Conservation (phyloP, 2,329 filamentous ascomycete species). For the Colletotrichum gloeosporioides region DNA sequence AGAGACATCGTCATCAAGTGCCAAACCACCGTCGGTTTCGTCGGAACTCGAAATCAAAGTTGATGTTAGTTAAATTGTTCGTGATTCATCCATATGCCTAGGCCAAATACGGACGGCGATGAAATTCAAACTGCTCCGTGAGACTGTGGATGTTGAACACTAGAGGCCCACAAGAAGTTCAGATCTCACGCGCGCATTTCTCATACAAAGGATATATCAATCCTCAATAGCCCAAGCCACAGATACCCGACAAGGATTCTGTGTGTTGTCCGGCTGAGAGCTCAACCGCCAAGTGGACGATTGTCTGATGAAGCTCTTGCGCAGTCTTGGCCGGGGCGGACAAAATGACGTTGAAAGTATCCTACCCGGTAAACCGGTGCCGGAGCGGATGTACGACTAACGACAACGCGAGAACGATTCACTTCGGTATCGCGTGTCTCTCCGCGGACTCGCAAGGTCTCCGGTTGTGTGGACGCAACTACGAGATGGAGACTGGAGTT, state of each 20-base stretch:
- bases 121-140: not conserved
- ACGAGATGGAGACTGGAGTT: not conserved
- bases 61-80: not conserved
- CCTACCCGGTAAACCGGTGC: not conserved
- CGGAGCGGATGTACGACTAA: not conserved
- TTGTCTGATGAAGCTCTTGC: accelerated
- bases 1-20: not conserved
- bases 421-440: not conserved
- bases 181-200: not conserved
- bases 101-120: not conserved
- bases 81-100: not conserved
- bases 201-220: not conserved
- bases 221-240: accelerated
- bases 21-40: not conserved
- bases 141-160: not conserved
- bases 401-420: not conserved
- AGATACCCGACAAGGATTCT: not conserved
- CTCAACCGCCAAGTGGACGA: not conserved
- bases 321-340: not conserved
- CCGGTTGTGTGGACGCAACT: not conserved
- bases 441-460: not conserved
- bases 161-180: not conserved
- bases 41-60: not conserved
- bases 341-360: not conserved
- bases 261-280: not conserved